Percentiles rank a stretch among this genome's conserved stretches.
phyloP scores from a whole-genome alignment of 768 basidiomycete species.

The Boletus bicolor region DNA sequence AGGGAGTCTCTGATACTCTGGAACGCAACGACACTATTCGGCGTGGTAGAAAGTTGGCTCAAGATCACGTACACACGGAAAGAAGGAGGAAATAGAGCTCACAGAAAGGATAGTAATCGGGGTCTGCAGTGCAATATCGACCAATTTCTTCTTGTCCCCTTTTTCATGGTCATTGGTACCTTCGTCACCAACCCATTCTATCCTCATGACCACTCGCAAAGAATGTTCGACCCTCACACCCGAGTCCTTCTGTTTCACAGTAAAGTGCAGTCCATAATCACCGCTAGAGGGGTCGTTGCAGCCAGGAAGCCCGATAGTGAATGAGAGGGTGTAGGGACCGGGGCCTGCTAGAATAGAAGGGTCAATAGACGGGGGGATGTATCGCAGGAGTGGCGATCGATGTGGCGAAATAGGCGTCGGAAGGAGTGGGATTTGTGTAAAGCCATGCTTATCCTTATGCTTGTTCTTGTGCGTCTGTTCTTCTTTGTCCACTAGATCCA shows the following conservation, averaged over 20 bases:
- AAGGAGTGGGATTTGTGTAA: constrained; percentile 20
- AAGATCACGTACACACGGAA: neutral
- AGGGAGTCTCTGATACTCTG: constrained; percentile 77
- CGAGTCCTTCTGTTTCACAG: constrained; percentile 63
- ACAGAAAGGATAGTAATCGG: constrained; percentile 89
- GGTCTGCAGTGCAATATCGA: constrained; percentile 85
- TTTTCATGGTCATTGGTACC: constrained; percentile 56
- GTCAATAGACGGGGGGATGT: constrained; percentile 15
- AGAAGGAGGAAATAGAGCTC: constrained; percentile 29
- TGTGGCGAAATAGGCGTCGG: constrained; percentile 30
- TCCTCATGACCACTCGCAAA: constrained; percentile 78
- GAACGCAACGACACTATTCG: constrained; percentile 74
- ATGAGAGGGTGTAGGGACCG: constrained; percentile 24
- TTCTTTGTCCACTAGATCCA: neutral
- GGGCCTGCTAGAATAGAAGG: constrained; percentile 24
- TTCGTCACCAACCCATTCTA: constrained; percentile 73
- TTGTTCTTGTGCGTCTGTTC: constrained; percentile 14
- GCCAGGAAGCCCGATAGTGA: constrained; percentile 16
- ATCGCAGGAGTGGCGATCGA: constrained; percentile 25
- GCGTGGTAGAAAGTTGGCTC: neutral
- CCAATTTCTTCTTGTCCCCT: constrained; percentile 69
- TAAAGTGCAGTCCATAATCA: constrained; percentile 56
- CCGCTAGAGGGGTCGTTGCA: constrained; percentile 4
- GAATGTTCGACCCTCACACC: constrained; percentile 72
- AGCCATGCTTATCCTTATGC: constrained; percentile 1